These are phyloP conservation scores for Tolypocladium album DNA, from an alignment of 2,329 filamentous ascomycete genomes.

Conservation along the genomic window DNA sequence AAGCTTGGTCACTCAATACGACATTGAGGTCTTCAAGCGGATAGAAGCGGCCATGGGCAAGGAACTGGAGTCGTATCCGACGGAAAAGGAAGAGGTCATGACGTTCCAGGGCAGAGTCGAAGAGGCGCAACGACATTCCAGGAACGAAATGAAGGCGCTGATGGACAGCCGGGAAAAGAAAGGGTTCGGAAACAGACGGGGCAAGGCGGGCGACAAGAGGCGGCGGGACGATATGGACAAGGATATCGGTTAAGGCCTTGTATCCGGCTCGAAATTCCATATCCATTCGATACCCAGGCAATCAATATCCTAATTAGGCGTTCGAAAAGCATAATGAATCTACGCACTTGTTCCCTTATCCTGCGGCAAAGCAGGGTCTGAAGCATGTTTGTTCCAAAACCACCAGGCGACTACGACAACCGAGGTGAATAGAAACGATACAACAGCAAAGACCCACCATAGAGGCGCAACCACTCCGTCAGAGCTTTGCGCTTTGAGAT, in stretches of 20 bases:
- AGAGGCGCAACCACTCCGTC: background rate
- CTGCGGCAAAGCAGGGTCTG: background rate
- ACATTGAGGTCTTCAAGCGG: constrained; percentile 67
- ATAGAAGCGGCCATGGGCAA: constrained; percentile 77
- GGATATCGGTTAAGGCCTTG: constrained; percentile 50
- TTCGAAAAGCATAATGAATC: background rate
- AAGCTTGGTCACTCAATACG: constrained; percentile 77
- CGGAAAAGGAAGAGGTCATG: constrained; percentile 76
- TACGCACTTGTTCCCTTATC: background rate
- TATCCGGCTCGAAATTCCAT: background rate
- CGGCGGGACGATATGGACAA: constrained; percentile 58
- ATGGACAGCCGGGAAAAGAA: constrained; percentile 57
- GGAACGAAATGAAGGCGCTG: constrained; percentile 70
- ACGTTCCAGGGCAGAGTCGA: constrained; percentile 67
- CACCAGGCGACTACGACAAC: background rate
- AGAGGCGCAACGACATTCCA: constrained; percentile 72
- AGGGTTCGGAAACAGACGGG: constrained; percentile 33
- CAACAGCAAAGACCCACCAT: background rate
- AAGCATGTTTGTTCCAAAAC: background rate
- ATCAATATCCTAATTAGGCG: background rate
- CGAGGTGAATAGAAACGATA: background rate
- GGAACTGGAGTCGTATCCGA: constrained; percentile 58
- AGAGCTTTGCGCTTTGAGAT: background rate
- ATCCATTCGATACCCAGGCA: background rate
- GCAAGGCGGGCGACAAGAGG: constrained; percentile 28